Percentiles rank a stretch among this genome's conserved stretches.
Conservation (phyloP, 306 rosid genomes). For the Sicyos edulis region DNA sequence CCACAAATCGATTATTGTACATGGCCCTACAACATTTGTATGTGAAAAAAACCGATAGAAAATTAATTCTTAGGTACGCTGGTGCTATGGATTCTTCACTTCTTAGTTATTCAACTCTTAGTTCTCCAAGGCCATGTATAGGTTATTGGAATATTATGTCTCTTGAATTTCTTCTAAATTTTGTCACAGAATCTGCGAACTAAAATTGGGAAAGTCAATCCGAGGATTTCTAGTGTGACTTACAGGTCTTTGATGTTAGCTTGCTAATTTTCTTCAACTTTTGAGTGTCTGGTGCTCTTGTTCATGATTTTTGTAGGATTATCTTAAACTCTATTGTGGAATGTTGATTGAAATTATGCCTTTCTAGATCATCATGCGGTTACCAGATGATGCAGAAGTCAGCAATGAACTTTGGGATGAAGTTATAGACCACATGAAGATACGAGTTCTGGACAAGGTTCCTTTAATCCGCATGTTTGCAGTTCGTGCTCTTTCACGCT, state of each 20-base stretch:
- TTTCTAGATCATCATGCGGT: constrained; percentile 73
- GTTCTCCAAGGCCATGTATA: too few species aligned
- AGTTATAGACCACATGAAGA: constrained; percentile 76
- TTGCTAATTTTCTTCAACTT: background rate
- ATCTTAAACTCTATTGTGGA: background rate
- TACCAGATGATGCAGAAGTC: constrained; percentile 93
- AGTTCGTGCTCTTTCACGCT: constrained; percentile 90
- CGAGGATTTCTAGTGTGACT: background rate
- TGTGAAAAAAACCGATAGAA: too few species aligned
- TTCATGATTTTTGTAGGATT: background rate
- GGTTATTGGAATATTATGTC: background rate
- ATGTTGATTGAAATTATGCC: background rate
- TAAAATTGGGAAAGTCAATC: background rate
- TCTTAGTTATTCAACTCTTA: too few species aligned
- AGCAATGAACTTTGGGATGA: constrained; percentile 81
- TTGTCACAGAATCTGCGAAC: background rate
- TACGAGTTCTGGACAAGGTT: constrained; percentile 62
- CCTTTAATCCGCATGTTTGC: constrained; percentile 72
- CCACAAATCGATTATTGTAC: too few species aligned
- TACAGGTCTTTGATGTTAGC: background rate
- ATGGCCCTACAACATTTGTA: too few species aligned
- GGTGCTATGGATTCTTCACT: too few species aligned
- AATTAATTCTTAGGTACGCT: too few species aligned
- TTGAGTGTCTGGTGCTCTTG: background rate
- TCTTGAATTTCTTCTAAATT: background rate